Evolutionary conservation across 2,329 filamentous ascomycete genomes (phyloP), one percentile per base, ranked within the genome.

Genomic region (Ascosphaera pollenicola): DNA sequence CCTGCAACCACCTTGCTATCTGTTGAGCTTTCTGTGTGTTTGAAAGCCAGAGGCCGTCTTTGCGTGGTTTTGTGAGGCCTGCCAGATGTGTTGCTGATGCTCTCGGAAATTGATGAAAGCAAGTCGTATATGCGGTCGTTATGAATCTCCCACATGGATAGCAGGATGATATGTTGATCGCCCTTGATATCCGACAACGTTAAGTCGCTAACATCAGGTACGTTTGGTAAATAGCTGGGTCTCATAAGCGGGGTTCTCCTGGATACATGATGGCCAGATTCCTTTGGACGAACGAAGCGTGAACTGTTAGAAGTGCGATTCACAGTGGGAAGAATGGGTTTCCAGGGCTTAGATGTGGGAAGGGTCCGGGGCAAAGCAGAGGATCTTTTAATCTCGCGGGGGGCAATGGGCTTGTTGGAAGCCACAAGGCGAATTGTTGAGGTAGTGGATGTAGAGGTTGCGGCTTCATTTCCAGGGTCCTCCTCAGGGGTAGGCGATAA

Each of bases 111-210:
- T 32, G 30, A 32, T 15, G 67, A 79, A 1, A 98, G 65, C 0
- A 98, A 72, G 51, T 98, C 89, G 54, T 91, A 95, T 47, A 98
- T 95, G 28, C 85, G 76, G 59, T 98, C 87, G 52, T 98, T 98
- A 63, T 98, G 94, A 1, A 98, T 87, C 56, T 98, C 89, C 57
- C 95, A 95, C 85, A 98, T 98, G 40, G 84, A 93, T 17, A 98
- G 68, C 8, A 98, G 64, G 40, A 98, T 74, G 3, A 79, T 78
- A 49, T 94, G 94, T 48, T 93, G 82, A 40, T 77, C 72, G 16
- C 69, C 69, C 1, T 66, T 64, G 44, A 85, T 78, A 37, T 73
- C 64, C 0, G 72, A 66, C 0, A 91, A 65, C 3, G 68, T 62
- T 35, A 92, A 63, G 39, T 75, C 66, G 55, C 74, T 73, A 39